Conservation (phyloP, 257 asterid species). For the Solanum corneliomulleri region DNA sequence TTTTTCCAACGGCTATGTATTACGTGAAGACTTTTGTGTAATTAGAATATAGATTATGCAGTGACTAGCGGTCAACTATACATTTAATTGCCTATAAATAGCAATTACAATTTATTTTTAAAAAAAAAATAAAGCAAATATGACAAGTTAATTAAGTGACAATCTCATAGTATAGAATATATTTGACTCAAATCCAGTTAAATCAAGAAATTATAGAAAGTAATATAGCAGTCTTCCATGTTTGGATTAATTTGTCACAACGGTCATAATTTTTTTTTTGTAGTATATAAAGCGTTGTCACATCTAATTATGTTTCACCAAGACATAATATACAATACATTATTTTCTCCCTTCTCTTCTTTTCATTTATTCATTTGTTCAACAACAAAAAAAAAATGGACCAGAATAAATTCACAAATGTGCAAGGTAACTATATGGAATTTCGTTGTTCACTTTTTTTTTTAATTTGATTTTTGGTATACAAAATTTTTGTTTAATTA, state of each 20-base stretch:
- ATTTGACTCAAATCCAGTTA: background rate
- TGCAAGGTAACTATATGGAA: constrained; percentile 33
- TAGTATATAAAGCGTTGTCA: background rate
- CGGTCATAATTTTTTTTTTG: constrained; percentile 36
- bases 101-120: fast-evolving
- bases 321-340: constrained; percentile 25
- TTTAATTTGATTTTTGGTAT: background rate
- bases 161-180: background rate
- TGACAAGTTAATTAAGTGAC: too few species aligned
- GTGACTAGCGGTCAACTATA: background rate
- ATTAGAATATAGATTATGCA: background rate
- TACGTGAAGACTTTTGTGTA: background rate
- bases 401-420: constrained; percentile 23
- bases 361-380: background rate
- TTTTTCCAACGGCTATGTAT: background rate
- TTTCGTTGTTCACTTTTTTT: background rate
- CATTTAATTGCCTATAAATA: background rate
- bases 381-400: constrained; percentile 20
- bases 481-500: background rate
- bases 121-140: background rate
- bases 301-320: background rate
- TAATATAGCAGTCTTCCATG: background rate
- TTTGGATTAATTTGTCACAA: constrained; percentile 21
- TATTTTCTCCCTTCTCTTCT: background rate
- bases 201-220: background rate